A percentile compares a stretch with the other conserved stretches of the same genome.
These are phyloP conservation scores for Arthrobotrys entomopaga DNA, from an alignment of 2,329 filamentous ascomycete genomes.

Conservation along the genomic window DNA sequence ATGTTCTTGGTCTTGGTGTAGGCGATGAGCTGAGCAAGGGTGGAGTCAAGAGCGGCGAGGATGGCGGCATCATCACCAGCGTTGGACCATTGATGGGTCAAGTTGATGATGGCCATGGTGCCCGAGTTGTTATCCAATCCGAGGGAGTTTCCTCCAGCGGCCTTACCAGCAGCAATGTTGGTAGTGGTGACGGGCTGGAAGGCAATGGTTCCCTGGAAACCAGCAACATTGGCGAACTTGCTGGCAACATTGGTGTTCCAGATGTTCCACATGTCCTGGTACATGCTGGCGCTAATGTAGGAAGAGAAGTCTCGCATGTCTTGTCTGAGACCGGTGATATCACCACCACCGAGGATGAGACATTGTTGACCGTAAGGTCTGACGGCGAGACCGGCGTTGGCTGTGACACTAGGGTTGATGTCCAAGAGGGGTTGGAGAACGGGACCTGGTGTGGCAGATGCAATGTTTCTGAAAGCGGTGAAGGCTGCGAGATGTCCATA, in stretches of 20 bases:
- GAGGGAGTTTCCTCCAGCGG: slow-evolving; percentile 60
- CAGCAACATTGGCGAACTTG: slow-evolving; percentile 28
- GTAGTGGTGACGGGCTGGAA: slow-evolving; percentile 61
- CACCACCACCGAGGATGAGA: slow-evolving; percentile 29
- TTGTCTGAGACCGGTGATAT: slow-evolving; percentile 28
- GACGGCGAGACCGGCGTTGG: slow-evolving; percentile 17
- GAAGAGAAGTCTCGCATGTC: slow-evolving; percentile 47
- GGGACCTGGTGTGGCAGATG: slow-evolving; percentile 8
- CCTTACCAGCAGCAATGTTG: slow-evolving; percentile 58
- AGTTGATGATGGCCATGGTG: slow-evolving; percentile 44
- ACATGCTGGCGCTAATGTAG: slow-evolving; percentile 27
- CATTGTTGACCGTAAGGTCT: slow-evolving; percentile 25
- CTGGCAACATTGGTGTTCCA: slow-evolving; percentile 18
- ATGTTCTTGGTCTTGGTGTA: slow-evolving; percentile 56
- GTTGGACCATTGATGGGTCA: slow-evolving; percentile 56
- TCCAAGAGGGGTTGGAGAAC: slow-evolving; percentile 24
- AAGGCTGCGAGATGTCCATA: slow-evolving; percentile 44
- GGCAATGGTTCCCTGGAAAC: slow-evolving; percentile 58
- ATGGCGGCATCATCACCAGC: slow-evolving; percentile 55
- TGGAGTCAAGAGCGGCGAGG: slow-evolving; percentile 44
- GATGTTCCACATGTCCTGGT: slow-evolving; percentile 12
- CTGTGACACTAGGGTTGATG: slow-evolving; percentile 10
- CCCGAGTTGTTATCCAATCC: slow-evolving; percentile 57
- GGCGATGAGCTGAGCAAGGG: slow-evolving; percentile 56
- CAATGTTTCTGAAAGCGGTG: slow-evolving; percentile 41